Base-by-base conservation (phyloP, 352 stramenopile genomes). In the Nothophytophthora sp. region DNA sequence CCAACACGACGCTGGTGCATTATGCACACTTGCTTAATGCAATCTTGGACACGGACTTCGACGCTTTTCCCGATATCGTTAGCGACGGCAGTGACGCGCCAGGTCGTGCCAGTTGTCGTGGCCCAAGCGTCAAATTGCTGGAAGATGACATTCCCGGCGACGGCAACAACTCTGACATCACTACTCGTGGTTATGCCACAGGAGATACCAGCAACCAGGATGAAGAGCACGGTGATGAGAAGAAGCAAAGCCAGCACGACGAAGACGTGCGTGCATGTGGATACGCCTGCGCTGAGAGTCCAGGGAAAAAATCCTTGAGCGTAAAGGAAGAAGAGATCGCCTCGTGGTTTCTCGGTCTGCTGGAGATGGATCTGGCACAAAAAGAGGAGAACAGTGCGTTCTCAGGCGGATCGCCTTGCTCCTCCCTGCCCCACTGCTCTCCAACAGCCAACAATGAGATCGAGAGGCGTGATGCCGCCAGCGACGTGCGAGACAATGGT, bases 1-100 rank as follows among this genome's bases (percentile, higher is more conserved):
- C 76, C 0, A 92, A 92, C 56, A 92, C 74, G 38, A 90, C 78
- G 18, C 40, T 92, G 4, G 63, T 89, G 12, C 50, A 61, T 22
- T 89, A 85, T 43, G 67, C 68, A 1, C 58, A 72, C 32, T 41
- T 88, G 23, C 61, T 92, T n/a, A 86, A 90, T 40, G 33, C 49
- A 23, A 80, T 89, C 25, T 50, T 92, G 43, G 78, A 88, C 45
- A 91, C 81, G 2, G 79, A 86, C 28, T 89, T 91, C 44, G 67
- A 86, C 35, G 76, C 63, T 8, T 81, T 70, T 41, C 62, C 67
- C 11, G 58, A 63, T 6, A 19, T 5, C 3, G 4, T 5, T 29
- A 10, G 9, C 15, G 63, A 73, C 11, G 52, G 55, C 5, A 58
- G 45, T 7, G 41, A 67, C 18, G 52, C 54, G 38, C 2, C 30